Percentiles rank a stretch among this genome's conserved stretches.
Evolutionary conservation across 345 rosid species (phyloP).

Genomic region (Eutrema heterophyllum): DNA sequence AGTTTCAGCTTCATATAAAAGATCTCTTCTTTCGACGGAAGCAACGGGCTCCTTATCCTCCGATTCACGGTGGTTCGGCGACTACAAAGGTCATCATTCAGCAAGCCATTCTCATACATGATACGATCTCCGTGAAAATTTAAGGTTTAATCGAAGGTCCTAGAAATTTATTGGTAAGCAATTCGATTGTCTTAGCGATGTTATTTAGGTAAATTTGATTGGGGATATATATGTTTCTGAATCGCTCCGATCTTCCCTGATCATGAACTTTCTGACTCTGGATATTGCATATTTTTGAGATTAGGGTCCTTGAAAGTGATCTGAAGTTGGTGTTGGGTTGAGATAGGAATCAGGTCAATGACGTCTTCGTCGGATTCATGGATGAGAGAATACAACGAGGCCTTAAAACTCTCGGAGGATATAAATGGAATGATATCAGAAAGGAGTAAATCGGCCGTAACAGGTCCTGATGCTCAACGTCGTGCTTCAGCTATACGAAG

Average conservation of each 20-base stretch:
- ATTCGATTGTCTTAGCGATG: neutral
- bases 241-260: neutral
- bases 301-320: too few species aligned
- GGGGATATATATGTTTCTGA: neutral
- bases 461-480: conserved; percentile 89
- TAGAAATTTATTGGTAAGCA: conserved; percentile 1
- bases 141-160: neutral
- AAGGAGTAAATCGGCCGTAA: conserved; percentile 40
- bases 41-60: neutral
- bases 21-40: neutral
- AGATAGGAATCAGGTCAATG: conserved; percentile 37
- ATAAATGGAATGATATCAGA: conserved; percentile 82
- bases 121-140: neutral
- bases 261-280: neutral
- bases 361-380: conserved; percentile 74
- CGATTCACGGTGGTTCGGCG: conserved; percentile 1
- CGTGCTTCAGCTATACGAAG: conserved; percentile 80
- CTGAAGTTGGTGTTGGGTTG: neutral
- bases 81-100: neutral
- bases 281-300: neutral
- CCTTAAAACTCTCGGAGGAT: conserved; percentile 67
- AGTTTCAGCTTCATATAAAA: neutral
- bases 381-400: conserved; percentile 84
- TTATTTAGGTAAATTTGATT: neutral
- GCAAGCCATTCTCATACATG: neutral